Base-by-base conservation (phyloP, 108 stramenopile species). In the Cyclotella atomus region DNA sequence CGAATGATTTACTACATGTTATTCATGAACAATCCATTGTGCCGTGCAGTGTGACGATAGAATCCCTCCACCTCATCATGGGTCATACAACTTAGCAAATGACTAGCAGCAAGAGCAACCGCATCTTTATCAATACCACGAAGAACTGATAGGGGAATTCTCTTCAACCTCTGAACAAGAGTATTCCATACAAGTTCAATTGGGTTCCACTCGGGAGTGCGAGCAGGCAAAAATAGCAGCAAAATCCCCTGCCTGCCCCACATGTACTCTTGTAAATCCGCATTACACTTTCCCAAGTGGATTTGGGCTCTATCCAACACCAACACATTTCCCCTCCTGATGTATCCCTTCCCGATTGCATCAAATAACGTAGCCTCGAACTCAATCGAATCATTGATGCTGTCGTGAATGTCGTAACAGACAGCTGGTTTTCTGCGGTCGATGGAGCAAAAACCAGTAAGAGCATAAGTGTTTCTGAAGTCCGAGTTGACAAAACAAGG, bases 161-260 rank as follows among this genome's bases (percentile, higher is more conserved):
- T 41, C 12, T 41, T 7, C 38, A 41, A 9, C n/a, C n/a, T 52
- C n/a, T 52, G 50, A 52, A 8, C 17, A 15, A n/a, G 8, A 52
- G n/a, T 8, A n/a, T 52, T 21, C 47, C 47, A 49, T n/a, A 49
- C 47, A 4, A 49, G n/a, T 17, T 49, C 47, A 12, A n/a, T 12
- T n/a, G 47, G 47, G 47, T 49, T 49, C n/a, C 47, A 49, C 47
- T 49, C 47, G 9, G 47, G 47, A n/a, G 47, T 4, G 9, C 47
- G 9, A n/a, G 47, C n/a, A 49, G 47, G 47, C 47, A 49, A 19
- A 49, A 49, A 49, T n/a, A 19, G 4, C 16, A 49, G 4, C 9
- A 49, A 49, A 12, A 49, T n/a, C 4, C n/a, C 16, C 4, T n/a
- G n/a, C 47, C n/a, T n/a, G 9, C 12, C 38, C 38, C 38, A 41